A percentile compares a stretch with the other conserved stretches of the same genome.
Evolutionary conservation across 331 rosid species (phyloP).

Genomic region (Pyracantha coccinea): DNA sequence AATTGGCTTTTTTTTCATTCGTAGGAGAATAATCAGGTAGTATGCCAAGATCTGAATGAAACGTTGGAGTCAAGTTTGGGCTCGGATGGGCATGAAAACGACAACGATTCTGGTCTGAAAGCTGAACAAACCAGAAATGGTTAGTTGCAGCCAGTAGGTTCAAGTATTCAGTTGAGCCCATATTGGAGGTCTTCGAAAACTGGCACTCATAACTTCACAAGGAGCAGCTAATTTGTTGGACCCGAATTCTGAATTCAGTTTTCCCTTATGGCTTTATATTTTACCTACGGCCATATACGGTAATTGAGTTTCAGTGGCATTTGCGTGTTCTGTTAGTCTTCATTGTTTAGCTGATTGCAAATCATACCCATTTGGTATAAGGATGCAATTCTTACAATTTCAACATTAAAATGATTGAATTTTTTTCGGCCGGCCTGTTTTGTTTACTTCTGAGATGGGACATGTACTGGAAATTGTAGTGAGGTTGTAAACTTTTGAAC

Average conservation of each 20-base stretch:
- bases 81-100: slow-evolving; percentile 58
- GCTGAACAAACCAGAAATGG: slow-evolving; percentile 45
- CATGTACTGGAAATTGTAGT: neutral
- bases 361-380: neutral
- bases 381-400: slow-evolving; percentile 8
- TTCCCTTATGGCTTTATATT: slow-evolving; percentile 12
- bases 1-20: slow-evolving; percentile 11
- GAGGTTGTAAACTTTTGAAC: neutral
- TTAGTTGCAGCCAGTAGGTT: slow-evolving; percentile 20
- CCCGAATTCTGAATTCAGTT: slow-evolving; percentile 11
- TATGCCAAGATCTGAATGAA: slow-evolving; percentile 91
- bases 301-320: slow-evolving; percentile 24
- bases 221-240: slow-evolving; percentile 10
- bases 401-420: slow-evolving; percentile 13
- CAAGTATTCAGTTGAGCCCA: neutral
- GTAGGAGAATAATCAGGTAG: slow-evolving; percentile 56
- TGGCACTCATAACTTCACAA: slow-evolving; percentile 6
- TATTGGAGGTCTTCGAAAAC: slow-evolving; percentile 2
- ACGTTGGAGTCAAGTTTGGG: slow-evolving; percentile 90
- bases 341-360: slow-evolving; percentile 28
- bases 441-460: neutral
- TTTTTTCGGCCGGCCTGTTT: neutral
- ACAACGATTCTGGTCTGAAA: slow-evolving; percentile 45
- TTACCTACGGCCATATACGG: slow-evolving; percentile 12
- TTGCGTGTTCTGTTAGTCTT: slow-evolving; percentile 21